Evolutionary conservation across 2,329 filamentous ascomycete genomes (phyloP), one percentile per base, ranked within the genome.

Genomic region (Talaromyces sp.): DNA sequence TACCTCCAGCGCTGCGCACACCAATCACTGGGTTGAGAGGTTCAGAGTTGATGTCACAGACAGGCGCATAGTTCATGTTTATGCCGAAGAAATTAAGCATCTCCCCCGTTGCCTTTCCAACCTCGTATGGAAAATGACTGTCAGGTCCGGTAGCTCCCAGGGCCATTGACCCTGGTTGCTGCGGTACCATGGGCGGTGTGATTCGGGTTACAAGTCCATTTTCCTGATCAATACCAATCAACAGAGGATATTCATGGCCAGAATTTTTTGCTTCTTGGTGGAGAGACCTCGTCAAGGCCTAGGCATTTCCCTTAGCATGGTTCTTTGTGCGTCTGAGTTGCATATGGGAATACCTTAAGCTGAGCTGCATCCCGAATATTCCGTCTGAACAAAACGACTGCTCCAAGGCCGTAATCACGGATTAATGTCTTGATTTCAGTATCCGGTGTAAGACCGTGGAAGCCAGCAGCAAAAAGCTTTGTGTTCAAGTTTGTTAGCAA

Each of bases 161-260:
- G n/a, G 77, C 70, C 77, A 79, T 79, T 5, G 75, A 66, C 2
- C 76, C 77, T 3, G 77, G 77, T 9, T 79, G 64, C 55, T 77
- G 77, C 11, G 73, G 62, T 35, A 74, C 75, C 26, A 76, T 68
- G 4, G 75, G 74, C 5, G 74, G 70, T 31, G 71, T 73, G 35
- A 79, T 74, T 2, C 76, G 68, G 26, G 77, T 77, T 29, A 79
- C 74, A 8, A 78, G 64, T 3, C 76, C 76, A 71, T 79, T 79
- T 62, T 80, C 77, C 63, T 79, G 77, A 54, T 79, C 77, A 38
- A 77, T 76, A 3, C 73, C 74, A 32, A 80, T 79, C 55, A 80
- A 74, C 0, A 80, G 66, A 56, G 72, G 74, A 57, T 74, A 70
- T 38, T 70, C 50, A 62, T 80, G 72, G 6, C 75, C 75, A 19